These are phyloP conservation scores for Bipolaris zeicola DNA, from an alignment of 2,329 filamentous ascomycete genomes.

Conservation along the genomic window DNA sequence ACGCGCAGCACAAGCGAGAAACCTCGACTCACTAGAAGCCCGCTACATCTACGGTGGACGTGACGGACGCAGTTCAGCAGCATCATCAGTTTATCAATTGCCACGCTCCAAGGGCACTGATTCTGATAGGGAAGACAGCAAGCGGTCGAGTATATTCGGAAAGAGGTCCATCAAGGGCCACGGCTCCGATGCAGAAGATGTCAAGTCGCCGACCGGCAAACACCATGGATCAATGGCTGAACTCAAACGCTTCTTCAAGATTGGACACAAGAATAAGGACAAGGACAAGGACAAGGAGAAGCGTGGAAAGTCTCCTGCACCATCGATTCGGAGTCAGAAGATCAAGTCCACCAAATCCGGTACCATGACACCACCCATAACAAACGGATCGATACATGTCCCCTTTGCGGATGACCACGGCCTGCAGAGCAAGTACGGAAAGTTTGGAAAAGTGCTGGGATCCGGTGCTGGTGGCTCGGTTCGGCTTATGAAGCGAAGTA, in stretches of 20 bases:
- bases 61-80: conserved; percentile 62
- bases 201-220: conserved; percentile 32
- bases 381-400: conserved; percentile 53
- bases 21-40: conserved; percentile 72
- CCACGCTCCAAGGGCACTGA: conserved; percentile 55
- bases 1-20: conserved; percentile 70
- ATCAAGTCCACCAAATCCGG: conserved; percentile 53
- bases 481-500: conserved; percentile 88
- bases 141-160: conserved; percentile 61
- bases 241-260: conserved; percentile 94
- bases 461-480: conserved; percentile 95
- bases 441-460: conserved; percentile 90
- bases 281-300: conserved; percentile 65
- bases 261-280: conserved; percentile 59
- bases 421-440: conserved; percentile 88
- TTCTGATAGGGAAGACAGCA: conserved; percentile 51
- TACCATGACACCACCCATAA: conserved; percentile 47
- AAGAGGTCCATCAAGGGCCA: conserved; percentile 56
- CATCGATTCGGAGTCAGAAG: conserved; percentile 61
- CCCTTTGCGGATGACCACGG: conserved; percentile 96
- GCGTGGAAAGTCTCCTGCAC: conserved; percentile 65
- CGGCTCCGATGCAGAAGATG: conserved; percentile 49
- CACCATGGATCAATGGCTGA: conserved; percentile 87
- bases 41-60: conserved; percentile 83
- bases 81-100: conserved; percentile 42